phyloP scores from a whole-genome alignment of 345 rosid genomes.

The Hibiscus syriacus region DNA sequence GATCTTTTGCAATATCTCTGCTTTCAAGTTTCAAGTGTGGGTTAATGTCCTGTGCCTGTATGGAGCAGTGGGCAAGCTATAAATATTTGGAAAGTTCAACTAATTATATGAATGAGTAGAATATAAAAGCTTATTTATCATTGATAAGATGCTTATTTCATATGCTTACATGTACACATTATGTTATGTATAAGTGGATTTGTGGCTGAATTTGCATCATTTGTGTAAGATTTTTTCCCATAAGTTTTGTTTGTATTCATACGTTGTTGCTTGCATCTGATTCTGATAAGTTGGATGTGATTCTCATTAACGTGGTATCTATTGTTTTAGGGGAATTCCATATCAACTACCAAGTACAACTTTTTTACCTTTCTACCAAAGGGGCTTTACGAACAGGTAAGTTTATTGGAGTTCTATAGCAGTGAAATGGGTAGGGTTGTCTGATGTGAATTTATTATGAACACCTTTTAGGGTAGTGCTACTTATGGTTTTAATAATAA shows the following conservation, averaged over 20 bases:
- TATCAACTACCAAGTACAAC: slow-evolving; percentile 97
- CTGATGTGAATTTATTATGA: no score
- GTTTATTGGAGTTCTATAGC: slow-evolving; percentile 1
- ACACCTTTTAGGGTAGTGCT: no score
- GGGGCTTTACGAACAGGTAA: slow-evolving; percentile 99
- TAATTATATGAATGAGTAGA: background rate
- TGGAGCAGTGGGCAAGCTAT: background rate
- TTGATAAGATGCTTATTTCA: background rate
- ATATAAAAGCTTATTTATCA: background rate
- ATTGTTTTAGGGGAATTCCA: slow-evolving; percentile 68
- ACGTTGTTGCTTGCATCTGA: background rate
- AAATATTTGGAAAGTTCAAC: background rate
- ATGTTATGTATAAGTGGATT: background rate
- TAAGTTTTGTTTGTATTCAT: background rate
- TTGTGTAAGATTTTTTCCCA: background rate
- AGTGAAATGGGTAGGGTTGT: background rate
- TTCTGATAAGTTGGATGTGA: slow-evolving; percentile 1
- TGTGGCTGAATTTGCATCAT: background rate
- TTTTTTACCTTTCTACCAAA: slow-evolving; percentile 90
- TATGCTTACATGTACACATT: background rate
- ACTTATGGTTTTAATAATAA: background rate
- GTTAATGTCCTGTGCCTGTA: background rate
- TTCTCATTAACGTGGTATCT: slow-evolving; percentile 12
- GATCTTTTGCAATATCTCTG: background rate
- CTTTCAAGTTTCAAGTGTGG: background rate